phyloP scores from a whole-genome alignment of 139 green algal species.

The Tetraselmis chui region DNA sequence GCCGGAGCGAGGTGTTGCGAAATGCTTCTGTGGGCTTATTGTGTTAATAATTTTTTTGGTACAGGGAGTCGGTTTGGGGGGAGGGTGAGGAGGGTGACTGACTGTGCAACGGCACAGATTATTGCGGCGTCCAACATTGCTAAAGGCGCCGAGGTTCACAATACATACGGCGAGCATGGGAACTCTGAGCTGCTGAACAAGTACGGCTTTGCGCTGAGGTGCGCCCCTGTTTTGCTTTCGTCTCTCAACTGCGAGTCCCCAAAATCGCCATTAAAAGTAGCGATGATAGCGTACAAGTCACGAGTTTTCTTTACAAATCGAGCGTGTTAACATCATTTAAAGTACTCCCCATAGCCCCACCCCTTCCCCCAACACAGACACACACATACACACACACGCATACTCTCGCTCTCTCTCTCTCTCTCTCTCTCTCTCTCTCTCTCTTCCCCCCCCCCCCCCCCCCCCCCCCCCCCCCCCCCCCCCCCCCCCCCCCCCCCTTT shows the following conservation, averaged over 20 bases:
- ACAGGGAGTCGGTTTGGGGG: neutral
- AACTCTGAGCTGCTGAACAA: constrained; percentile 53
- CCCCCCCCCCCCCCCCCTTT: no score
- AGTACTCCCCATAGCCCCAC: no score
- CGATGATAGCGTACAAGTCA: neutral
- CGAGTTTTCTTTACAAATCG: neutral
- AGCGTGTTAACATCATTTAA: no score
- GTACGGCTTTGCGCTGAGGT: constrained; percentile 53
- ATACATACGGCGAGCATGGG: constrained; percentile 53
- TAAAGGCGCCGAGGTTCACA: constrained; percentile 46
- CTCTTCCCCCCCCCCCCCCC: no score
- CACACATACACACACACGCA: no score
- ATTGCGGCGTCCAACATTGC: constrained; percentile 45
- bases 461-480: no score
- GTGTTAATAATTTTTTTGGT: no score
- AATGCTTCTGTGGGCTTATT: no score
- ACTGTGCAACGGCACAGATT: constrained; percentile 51
- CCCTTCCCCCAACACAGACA: no score
- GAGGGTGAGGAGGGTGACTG: constrained; percentile 19
- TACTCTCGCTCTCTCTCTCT: no score
- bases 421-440: no score
- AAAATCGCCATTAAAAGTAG: neutral
- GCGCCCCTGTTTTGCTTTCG: neutral
- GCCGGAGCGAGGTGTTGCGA: no score
- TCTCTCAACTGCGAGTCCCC: neutral